A percentile compares a stretch with the other conserved stretches of the same genome.
Evolutionary conservation across 106 monocot genomes (phyloP).

Genomic region (Xerophyta viscosa): DNA sequence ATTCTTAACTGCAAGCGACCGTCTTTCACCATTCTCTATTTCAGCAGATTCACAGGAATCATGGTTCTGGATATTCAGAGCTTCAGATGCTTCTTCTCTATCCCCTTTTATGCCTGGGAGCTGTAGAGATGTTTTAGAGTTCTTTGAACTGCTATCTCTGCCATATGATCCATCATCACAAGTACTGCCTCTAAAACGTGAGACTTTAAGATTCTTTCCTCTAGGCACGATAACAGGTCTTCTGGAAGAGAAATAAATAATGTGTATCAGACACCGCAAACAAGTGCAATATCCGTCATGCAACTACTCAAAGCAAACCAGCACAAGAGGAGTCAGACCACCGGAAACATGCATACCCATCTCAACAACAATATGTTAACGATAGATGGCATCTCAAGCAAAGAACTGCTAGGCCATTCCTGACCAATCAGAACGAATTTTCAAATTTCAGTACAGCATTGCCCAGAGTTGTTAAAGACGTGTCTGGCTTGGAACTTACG

Average conservation of each 20-base stretch:
- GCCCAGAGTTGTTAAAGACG: too few relatives aligned
- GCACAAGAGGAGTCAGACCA: too few relatives aligned
- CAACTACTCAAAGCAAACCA: not conserved
- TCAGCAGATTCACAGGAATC: slow-evolving; percentile 21
- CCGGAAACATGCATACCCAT: too few relatives aligned
- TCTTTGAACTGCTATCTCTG: slow-evolving; percentile 22
- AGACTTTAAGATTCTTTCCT: slow-evolving; percentile 36
- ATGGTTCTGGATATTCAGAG: slow-evolving; percentile 29
- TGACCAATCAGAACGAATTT: too few relatives aligned
- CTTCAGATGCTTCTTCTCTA: slow-evolving; percentile 27
- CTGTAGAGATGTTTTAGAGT: slow-evolving; percentile 23
- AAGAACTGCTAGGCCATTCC: too few relatives aligned
- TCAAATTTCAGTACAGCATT: too few relatives aligned
- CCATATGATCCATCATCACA: slow-evolving; percentile 28
- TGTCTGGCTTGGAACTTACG: too few relatives aligned
- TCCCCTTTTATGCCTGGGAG: slow-evolving; percentile 29
- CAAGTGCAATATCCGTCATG: not conserved
- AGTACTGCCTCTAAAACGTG: slow-evolving; percentile 47
- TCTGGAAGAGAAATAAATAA: slow-evolving; percentile 12
- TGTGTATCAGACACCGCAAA: not conserved
- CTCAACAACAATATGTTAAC: too few relatives aligned
- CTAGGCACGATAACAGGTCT: slow-evolving; percentile 10
- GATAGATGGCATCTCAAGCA: too few relatives aligned
- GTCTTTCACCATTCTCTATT: slow-evolving; percentile 7
- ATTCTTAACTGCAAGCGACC: slow-evolving; percentile 34